Base-by-base conservation (phyloP, 176 grass and related monocot genomes). In the Stipa capillata region DNA sequence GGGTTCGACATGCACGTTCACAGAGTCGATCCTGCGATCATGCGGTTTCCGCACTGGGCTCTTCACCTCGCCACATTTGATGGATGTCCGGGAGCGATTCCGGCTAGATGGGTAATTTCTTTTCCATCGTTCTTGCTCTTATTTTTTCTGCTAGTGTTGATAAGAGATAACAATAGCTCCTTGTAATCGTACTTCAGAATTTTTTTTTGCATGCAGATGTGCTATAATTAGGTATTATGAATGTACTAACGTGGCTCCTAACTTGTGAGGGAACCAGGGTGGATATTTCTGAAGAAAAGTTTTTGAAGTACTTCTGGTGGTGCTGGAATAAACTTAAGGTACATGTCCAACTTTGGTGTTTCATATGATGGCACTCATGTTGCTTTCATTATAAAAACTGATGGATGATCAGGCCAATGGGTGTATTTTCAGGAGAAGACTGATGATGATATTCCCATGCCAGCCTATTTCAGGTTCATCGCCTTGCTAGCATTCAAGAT, bases 1-100 rank as follows among this genome's bases (percentile, higher is more conserved):
- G 93, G 90, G 93, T 62, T 97, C 93, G 9, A 92, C 93, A 78
- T 97, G 93, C 88, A 87, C 87, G 64, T 93, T 97, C 84, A 90
- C 74, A 9, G 93, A 97, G 33, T 84, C 90, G 5, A 93, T 97
- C 72, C 85, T 97, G 75, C 71, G 90, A 56, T 89, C 87, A 2
- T 85, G 85, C 85, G 93, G 90, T 76, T 88, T 93, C 51, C 79
- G 73, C 51, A 97, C 90, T 17, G 93, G 93, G 50, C 65, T 97
- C 6, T 97, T 97, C 81, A 97, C 90, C 55, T 97, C 93, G 24
- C 90, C 90, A 37, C 93, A 97, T 79, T 77, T 97, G 74, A 90
- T 97, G 76, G 93, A 97, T 86, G 79, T 97, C 7, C 87, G 87
- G 82, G 93, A 92, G 78, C 84, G 93, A 31, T 80, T 92, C 62